phyloP scores from a whole-genome alignment of 176 grass and related monocot species.

The Avena insularis region DNA sequence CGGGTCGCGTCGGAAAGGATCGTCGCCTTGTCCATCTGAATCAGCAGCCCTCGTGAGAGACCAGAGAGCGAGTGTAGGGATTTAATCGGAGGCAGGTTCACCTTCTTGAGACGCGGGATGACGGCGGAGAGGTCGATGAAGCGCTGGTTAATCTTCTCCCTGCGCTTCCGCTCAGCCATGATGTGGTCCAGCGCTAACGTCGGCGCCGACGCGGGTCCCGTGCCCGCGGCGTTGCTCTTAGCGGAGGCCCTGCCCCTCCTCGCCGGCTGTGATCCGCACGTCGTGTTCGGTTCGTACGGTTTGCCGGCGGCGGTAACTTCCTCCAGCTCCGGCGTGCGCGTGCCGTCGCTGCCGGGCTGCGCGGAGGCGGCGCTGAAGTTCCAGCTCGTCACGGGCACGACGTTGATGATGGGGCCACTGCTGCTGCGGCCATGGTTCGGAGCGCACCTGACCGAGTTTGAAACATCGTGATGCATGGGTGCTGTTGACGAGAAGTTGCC shows the following conservation, averaged over 20 bases:
- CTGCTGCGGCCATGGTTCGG: not conserved
- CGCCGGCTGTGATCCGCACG: no score
- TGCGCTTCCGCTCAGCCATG: slow-evolving; percentile 47
- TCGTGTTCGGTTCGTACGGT: no score
- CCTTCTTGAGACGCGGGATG: slow-evolving; percentile 64
- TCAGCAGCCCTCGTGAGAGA: not conserved
- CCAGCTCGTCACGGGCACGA: not conserved
- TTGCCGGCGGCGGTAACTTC: no score
- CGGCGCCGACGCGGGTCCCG: not conserved
- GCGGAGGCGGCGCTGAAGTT: no score
- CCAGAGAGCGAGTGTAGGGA: no score
- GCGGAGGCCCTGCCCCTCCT: no score
- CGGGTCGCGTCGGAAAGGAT: slow-evolving; percentile 59
- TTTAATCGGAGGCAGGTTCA: no score
- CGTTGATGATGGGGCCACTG: not conserved
- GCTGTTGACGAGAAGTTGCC: not conserved
- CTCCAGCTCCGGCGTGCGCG: no score
- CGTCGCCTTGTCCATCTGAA: slow-evolving; percentile 69
- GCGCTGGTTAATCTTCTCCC: slow-evolving; percentile 59
- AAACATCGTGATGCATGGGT: slow-evolving; percentile 20
- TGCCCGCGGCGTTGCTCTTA: no score
- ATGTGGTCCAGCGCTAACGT: slow-evolving; percentile 53
- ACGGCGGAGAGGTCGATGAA: slow-evolving; percentile 68
- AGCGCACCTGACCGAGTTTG: not conserved
- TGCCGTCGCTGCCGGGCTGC: no score